Evolutionary conservation across 2,329 filamentous ascomycete genomes (phyloP), one percentile per base, ranked within the genome.

Genomic region (Pyricularia sp.): DNA sequence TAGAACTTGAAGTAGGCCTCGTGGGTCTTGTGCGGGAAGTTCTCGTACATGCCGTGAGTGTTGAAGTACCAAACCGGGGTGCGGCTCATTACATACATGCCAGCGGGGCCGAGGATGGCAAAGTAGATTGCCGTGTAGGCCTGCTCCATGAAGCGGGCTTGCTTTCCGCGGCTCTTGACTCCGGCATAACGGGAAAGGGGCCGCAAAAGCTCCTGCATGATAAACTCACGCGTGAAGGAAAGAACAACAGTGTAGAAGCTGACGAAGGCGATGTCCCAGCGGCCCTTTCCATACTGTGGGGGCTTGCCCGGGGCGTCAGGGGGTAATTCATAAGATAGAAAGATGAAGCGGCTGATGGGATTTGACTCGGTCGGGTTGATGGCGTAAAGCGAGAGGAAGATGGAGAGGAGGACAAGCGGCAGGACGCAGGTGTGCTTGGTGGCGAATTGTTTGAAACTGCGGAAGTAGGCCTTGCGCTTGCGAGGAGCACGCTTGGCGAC

Each of bases 11-110:
- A 93, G 58, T 86, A 75, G 69, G 84, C 92, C 71, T 92, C 90
- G 77, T 96, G 93, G 31, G 90, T 90, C 74, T 86, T 86, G 79
- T 97, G 94, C 5, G 94, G 94, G 78, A 93, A 97, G 23, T 83
- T 84, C 78, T 94, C 92, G 79, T 96, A 97, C 92, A 97, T 97
- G 78, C 88, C 92, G 31, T 82, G 84, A 1, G 92, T 95, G 81
- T 96, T 94, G 85, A 97, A 97, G 79, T 97, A 97, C 94, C 93
- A 97, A 61, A 97, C 88, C 9, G 93, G 90, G n/a, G 92, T 94
- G 71, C 87, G 85, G 76, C 86, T 91, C 94, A 98, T 97, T 77
- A 97, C 92, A 77, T 91, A 97, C 75, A 97, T 79, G 68, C 94
- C 94, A 69, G 89, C 90, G 1, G 93, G 93, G 1, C 93, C 93